Percentiles rank a stretch among this genome's conserved stretches.
Conservation (phyloP, 2,329 filamentous ascomycete genomes). For the Daldinia sp. region DNA sequence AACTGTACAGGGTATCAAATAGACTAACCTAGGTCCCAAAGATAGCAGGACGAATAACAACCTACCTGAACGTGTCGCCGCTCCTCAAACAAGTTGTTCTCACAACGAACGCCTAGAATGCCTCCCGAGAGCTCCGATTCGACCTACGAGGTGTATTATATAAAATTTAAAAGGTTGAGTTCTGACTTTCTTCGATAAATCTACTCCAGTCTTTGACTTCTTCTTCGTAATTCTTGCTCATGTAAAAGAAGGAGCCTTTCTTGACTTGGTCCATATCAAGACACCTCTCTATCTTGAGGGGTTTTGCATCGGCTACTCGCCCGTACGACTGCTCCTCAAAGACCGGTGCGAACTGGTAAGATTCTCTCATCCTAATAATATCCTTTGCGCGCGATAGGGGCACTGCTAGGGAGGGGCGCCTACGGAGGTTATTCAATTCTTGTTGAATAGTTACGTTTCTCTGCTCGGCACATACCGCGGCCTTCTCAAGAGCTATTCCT, state of each 20-base stretch:
- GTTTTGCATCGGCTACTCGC: not conserved
- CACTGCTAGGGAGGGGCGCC: not conserved
- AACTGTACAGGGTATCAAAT: too few species aligned
- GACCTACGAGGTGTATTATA: not conserved
- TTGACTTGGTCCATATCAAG: constrained; percentile 21
- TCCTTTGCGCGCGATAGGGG: too few species aligned
- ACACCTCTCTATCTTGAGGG: constrained; percentile 6
- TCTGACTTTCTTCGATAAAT: constrained; percentile 10
- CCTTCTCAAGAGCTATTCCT: constrained; percentile 18
- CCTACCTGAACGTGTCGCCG: too few species aligned
- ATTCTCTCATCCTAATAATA: too few species aligned
- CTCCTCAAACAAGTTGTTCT: too few species aligned
- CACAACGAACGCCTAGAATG: not conserved
- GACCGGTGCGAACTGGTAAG: not conserved
- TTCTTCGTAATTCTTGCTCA: constrained; percentile 20
- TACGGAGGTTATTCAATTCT: not conserved
- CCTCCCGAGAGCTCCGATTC: not conserved
- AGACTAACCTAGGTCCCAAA: too few species aligned
- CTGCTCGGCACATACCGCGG: constrained; percentile 9
- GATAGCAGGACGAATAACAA: too few species aligned
- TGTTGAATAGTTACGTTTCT: not conserved
- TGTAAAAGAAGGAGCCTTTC: constrained; percentile 19
- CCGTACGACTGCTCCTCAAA: not conserved
- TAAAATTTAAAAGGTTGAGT: constrained; percentile 19
- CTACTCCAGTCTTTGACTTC: constrained; percentile 5